A percentile compares a stretch with the other conserved stretches of the same genome.
These are phyloP conservation scores for Arctium minus DNA, from an alignment of 129 eudicot genomes.

Conservation along the genomic window DNA sequence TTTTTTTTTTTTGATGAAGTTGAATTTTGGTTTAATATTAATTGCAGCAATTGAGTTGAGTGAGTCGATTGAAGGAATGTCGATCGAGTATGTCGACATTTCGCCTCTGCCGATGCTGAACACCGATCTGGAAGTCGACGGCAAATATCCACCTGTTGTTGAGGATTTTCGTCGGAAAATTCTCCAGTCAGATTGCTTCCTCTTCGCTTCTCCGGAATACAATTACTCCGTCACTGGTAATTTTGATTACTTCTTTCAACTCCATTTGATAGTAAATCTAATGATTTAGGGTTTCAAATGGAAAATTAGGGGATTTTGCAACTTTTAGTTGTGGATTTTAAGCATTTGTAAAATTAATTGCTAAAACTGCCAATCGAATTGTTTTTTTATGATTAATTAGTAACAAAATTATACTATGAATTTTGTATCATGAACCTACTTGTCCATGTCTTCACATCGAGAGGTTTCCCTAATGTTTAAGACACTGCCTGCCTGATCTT, in stretches of 20 bases:
- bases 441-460: background rate
- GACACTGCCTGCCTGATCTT: background rate
- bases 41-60: constrained; percentile 41
- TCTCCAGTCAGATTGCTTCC: constrained; percentile 50
- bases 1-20: background rate
- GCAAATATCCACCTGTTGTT: constrained; percentile 55
- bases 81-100: constrained; percentile 58
- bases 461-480: background rate
- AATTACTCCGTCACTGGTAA: constrained; percentile 77
- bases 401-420: background rate
- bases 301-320: background rate
- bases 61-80: constrained; percentile 44
- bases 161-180: constrained; percentile 68
- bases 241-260: background rate
- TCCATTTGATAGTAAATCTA: background rate
- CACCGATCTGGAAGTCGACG: constrained; percentile 70
- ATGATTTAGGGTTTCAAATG: background rate
- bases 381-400: background rate
- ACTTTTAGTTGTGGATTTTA: background rate
- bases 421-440: background rate
- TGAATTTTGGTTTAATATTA: background rate
- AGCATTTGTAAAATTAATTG: background rate
- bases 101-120: constrained; percentile 70
- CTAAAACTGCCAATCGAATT: background rate
- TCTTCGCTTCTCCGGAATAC: constrained; percentile 85